phyloP scores from a whole-genome alignment of 2,329 filamentous ascomycete species.

The Xylariaceae sp. region DNA sequence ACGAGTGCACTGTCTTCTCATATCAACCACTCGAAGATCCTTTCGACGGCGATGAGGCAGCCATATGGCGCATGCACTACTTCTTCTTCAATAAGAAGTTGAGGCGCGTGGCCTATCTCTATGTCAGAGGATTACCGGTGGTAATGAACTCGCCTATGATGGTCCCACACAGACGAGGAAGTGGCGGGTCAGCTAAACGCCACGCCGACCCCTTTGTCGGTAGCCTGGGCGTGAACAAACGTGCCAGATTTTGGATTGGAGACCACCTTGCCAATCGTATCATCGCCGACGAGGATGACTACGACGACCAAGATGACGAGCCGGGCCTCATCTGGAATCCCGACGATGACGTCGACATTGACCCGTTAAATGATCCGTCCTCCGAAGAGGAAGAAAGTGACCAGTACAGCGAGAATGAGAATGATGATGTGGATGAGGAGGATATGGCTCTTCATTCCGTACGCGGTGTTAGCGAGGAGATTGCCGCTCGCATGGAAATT shows the following conservation, averaged over 20 bases:
- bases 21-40: conserved; percentile 87
- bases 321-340: conserved; percentile 46
- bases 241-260: conserved; percentile 84
- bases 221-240: conserved; percentile 61
- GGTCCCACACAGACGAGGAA: conserved; percentile 28
- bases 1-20: conserved; percentile 82
- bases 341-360: conserved; percentile 53
- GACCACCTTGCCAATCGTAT: conserved; percentile 52
- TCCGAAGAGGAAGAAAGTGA: conserved; percentile 44
- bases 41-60: conserved; percentile 84
- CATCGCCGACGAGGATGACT: conserved; percentile 42
- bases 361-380: conserved; percentile 48
- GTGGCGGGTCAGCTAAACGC: conserved; percentile 29
- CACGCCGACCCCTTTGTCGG: conserved; percentile 27
- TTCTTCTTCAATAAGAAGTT: conserved; percentile 94
- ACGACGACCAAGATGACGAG: conserved; percentile 43
- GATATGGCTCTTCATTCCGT: conserved; percentile 41
- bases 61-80: conserved; percentile 93
- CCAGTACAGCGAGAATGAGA: conserved; percentile 38
- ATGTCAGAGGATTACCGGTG: conserved; percentile 80
- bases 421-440: conserved; percentile 41
- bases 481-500: conserved; percentile 59
- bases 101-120: conserved; percentile 91
- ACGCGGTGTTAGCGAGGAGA: conserved; percentile 57
- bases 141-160: conserved; percentile 42